phyloP scores from a whole-genome alignment of 2,329 filamentous ascomycete species.

The Colletotrichum limetticola region DNA sequence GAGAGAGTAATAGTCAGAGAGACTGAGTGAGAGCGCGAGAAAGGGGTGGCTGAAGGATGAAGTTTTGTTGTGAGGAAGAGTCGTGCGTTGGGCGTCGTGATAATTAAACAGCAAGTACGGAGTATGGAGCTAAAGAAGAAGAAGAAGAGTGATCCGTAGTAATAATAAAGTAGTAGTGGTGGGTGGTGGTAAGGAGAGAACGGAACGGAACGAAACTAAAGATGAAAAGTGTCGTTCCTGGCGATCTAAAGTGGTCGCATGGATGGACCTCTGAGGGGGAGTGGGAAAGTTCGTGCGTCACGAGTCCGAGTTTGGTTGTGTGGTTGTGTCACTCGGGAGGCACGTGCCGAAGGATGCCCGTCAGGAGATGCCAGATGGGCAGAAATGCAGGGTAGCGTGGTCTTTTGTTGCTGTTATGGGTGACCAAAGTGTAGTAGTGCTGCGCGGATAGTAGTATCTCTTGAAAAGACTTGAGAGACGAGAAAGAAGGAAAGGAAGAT shows the following conservation, averaged over 20 bases:
- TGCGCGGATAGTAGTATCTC: background rate
- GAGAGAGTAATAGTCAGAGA: background rate
- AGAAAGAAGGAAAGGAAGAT: background rate
- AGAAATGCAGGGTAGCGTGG: background rate
- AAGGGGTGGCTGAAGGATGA: background rate
- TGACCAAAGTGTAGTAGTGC: background rate
- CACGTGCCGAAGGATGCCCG: slow-evolving; percentile 9
- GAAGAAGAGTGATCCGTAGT: background rate
- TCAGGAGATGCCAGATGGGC: background rate
- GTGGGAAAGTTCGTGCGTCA: slow-evolving; percentile 27
- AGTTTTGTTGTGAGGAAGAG: background rate
- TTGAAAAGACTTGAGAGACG: background rate
- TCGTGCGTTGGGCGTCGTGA: background rate
- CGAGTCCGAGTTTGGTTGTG: slow-evolving; percentile 26
- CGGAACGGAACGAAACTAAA: background rate
- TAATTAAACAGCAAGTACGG: background rate
- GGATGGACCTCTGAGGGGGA: slow-evolving; percentile 5
- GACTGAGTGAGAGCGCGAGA: background rate
- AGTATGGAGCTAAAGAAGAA: no score
- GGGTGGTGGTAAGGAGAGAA: background rate
- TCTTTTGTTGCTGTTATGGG: background rate
- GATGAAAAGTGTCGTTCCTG: slow-evolving; percentile 8
- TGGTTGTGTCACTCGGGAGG: slow-evolving; percentile 25
- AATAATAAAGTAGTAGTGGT: background rate
- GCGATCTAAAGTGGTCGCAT: slow-evolving; percentile 23